phyloP scores from a whole-genome alignment of 257 asterid genomes.

The Anisodus tanguticus region DNA sequence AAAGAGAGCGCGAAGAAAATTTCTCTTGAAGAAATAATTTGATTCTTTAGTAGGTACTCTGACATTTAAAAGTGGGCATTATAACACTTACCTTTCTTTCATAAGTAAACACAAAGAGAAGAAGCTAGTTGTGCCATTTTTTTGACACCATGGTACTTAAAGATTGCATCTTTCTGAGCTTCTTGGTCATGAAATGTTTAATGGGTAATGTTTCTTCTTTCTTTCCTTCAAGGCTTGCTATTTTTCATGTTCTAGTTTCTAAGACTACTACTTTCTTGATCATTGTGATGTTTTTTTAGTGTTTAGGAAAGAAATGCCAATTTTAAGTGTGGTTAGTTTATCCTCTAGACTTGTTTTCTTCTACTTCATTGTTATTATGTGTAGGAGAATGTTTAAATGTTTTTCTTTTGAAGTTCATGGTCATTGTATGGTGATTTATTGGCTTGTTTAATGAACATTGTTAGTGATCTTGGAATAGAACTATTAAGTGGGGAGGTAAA shows the following conservation, averaged over 20 bases:
- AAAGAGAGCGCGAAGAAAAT: conserved; percentile 34
- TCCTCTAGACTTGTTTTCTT: not conserved
- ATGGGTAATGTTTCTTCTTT: conserved; percentile 40
- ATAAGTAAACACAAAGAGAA: conserved; percentile 15
- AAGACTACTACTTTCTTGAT: not conserved
- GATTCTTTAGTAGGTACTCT: conserved; percentile 37
- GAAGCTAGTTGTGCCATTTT: not conserved
- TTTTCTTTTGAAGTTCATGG: not conserved
- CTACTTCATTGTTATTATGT: not conserved
- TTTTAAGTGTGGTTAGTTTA: not conserved
- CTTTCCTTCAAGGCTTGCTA: too few species aligned
- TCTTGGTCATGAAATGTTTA: conserved; percentile 36
- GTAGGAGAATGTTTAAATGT: not conserved
- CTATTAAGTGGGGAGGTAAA: not conserved
- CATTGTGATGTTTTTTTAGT: not conserved
- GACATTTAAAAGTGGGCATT: conserved; percentile 29
- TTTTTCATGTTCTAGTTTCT: not conserved
- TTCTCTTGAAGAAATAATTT: conserved; percentile 47
- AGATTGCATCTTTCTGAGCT: conserved; percentile 33
- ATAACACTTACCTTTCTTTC: conserved; percentile 5
- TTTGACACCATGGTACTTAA: not conserved
- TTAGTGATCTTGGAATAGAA: not conserved
- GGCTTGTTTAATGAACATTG: not conserved
- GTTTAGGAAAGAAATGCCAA: not conserved
- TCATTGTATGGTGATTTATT: not conserved